Percentiles rank a stretch among this genome's conserved stretches.
Evolutionary conservation across 164 flowering plant genomes (phyloP).

Genomic region (Annona squamosa): DNA sequence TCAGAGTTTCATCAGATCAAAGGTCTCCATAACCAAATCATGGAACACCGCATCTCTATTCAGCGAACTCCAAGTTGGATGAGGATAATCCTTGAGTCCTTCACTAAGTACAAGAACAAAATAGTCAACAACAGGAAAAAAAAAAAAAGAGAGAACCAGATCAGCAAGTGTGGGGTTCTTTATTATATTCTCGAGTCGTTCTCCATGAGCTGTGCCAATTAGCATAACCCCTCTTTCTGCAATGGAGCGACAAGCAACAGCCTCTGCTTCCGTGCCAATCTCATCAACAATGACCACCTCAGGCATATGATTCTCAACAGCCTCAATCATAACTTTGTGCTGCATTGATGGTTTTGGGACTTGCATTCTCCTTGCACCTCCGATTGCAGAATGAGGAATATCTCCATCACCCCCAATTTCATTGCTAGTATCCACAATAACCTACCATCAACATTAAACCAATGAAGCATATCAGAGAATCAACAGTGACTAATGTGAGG

Average conservation of each 20-base stretch:
- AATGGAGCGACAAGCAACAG: conserved; percentile 63
- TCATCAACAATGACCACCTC: conserved; percentile 76
- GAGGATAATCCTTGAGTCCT: not conserved
- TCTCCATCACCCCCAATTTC: conserved; percentile 81
- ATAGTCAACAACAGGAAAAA: not conserved
- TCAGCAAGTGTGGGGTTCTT: conserved; percentile 56
- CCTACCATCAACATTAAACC: conserved; percentile 27
- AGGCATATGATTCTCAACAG: conserved; percentile 82
- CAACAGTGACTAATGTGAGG: not conserved
- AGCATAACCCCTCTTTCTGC: conserved; percentile 82
- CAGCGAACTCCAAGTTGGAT: not conserved
- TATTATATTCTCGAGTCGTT: conserved; percentile 48
- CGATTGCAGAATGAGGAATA: conserved; percentile 67
- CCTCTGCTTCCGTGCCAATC: conserved; percentile 70
- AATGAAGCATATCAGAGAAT: conserved; percentile 3
- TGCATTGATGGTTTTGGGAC: conserved; percentile 65
- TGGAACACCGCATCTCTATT: not conserved
- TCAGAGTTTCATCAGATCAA: not conserved
- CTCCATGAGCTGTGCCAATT: conserved; percentile 72
- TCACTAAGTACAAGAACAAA: too few species aligned
- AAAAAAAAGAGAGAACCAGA: conserved; percentile 27
- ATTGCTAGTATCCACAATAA: conserved; percentile 73
- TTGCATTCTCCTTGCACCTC: conserved; percentile 68
- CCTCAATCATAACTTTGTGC: conserved; percentile 69
- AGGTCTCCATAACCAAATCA: not conserved